A percentile compares a stretch with the other conserved stretches of the same genome.
phyloP scores from a whole-genome alignment of 2,329 filamentous ascomycete species.

The Fonsecaea monophora region DNA sequence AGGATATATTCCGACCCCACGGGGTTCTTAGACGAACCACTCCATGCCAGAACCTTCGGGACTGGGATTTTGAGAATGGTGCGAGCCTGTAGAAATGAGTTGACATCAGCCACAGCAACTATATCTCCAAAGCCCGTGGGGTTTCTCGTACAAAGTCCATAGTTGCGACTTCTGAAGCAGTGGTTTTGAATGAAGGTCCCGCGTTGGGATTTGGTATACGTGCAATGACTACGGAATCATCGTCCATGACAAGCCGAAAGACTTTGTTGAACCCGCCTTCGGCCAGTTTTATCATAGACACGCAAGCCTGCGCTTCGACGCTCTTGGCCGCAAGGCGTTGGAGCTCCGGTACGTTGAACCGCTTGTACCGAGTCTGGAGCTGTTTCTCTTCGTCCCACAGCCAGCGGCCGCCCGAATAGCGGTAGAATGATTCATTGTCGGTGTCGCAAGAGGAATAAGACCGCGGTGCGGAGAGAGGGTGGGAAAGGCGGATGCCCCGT shows the following conservation, averaged over 20 bases:
- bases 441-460: neutral
- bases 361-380: neutral
- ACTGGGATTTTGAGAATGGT: slow-evolving; percentile 40
- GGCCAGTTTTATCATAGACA: neutral
- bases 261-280: slow-evolving; percentile 47
- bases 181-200: slow-evolving; percentile 42
- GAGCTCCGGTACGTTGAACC: neutral
- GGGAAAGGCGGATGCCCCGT: too few relatives aligned
- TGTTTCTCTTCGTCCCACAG: slow-evolving; percentile 2
- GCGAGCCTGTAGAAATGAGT: slow-evolving; percentile 24
- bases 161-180: slow-evolving; percentile 44
- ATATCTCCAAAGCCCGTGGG: too few relatives aligned
- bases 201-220: slow-evolving; percentile 45
- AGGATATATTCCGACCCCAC: slow-evolving; percentile 44
- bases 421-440: neutral
- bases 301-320: neutral
- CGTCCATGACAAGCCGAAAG: slow-evolving; percentile 42
- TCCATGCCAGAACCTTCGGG: slow-evolving; percentile 42
- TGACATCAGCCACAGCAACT: too few relatives aligned
- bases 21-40: slow-evolving; percentile 35
- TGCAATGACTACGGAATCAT: slow-evolving; percentile 44
- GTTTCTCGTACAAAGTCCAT: slow-evolving; percentile 41
- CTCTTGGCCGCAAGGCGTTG: neutral
- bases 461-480: too few relatives aligned
- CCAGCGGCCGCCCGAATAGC: neutral